Base-by-base conservation (phyloP, 2,329 filamentous ascomycete species). In the Verticillium nonalfalfae region DNA sequence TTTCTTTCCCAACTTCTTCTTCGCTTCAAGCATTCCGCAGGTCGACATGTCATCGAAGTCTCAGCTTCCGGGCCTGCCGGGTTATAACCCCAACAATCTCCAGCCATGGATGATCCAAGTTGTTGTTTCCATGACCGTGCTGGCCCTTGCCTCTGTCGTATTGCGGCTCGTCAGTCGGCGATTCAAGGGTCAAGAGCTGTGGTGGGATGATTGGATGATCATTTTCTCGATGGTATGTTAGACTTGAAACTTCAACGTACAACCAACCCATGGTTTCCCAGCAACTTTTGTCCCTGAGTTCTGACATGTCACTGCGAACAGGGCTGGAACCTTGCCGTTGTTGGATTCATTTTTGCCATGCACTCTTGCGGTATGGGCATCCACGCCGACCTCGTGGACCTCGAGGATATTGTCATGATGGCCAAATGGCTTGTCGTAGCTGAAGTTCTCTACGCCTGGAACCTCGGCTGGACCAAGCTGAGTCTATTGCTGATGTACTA, bases 161-260 rank as follows among this genome's bases (percentile, higher is more conserved):
- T 67, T 81, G 14, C 73, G 79, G 2, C 58, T 81, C 5, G 60
- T 75, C 34, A 76, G 76, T 60, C 76, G 79, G 11, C 72, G 72
- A 57, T 67, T 79, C 55, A 78, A 77, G 56, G 74, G 69, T 2
- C 78, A 79, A 11, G 45, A 52, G 45, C 18, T 81, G 5, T 81
- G 79, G 79, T 81, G 78, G 79, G 79, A 82, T 69, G 79, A 82
- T 66, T 81, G 74, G 67, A 72, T 79, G 68, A 78, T 82, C 60
- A 61, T 81, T 0, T 80, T 76, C 58, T 81, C 79, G 1, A 77
- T 79, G 79, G 79, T 81, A 66, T 55, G 70, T 60, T 4, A 7
- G 18, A 13, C 45, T 18, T 52, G 0, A 9, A 31, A 18, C 4
- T 10, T 11, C n/a, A 18, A 52, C 21, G 45, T 18, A 18, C 18